These are phyloP conservation scores for Xylaria sp. DNA, from an alignment of 2,329 filamentous ascomycete genomes.

Conservation along the genomic window DNA sequence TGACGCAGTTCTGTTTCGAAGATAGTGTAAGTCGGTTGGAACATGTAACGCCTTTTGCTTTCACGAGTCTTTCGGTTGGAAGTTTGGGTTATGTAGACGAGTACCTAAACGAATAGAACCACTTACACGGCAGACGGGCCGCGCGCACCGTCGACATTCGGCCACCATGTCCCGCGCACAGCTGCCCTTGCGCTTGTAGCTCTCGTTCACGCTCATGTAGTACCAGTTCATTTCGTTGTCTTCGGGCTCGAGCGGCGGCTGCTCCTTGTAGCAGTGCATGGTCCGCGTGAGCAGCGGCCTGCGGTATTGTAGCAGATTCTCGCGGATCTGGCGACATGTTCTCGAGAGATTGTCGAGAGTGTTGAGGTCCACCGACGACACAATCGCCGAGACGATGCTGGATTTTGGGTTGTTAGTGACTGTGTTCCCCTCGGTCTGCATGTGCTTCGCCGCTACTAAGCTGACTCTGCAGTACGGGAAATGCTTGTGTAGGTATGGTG, in stretches of 20 bases:
- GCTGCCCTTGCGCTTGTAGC: conserved; percentile 67
- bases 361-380: conserved; percentile 81
- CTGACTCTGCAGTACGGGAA: background rate
- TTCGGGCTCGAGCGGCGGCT: conserved; percentile 57
- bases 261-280: conserved; percentile 79
- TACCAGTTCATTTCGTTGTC: conserved; percentile 64
- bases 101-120: background rate
- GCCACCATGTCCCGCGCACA: conserved; percentile 89
- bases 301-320: conserved; percentile 79
- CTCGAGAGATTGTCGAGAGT: conserved; percentile 82
- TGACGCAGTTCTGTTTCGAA: conserved; percentile 78
- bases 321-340: conserved; percentile 80
- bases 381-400: conserved; percentile 79
- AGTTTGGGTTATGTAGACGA: background rate
- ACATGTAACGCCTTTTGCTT: background rate
- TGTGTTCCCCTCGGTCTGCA: background rate
- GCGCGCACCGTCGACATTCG: conserved; percentile 78
- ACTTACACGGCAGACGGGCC: conserved; percentile 80
- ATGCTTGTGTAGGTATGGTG: conserved; percentile 1
- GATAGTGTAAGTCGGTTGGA: conserved; percentile 1
- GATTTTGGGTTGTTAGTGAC: conserved; percentile 20
- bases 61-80: background rate
- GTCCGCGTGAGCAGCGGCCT: conserved; percentile 74
- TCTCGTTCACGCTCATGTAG: conserved; percentile 56
- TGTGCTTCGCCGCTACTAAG: conserved; percentile 6